Evolutionary conservation across 1,284 basidiomycete genomes (phyloP).

Genomic region (Austropuccinia psidii): DNA sequence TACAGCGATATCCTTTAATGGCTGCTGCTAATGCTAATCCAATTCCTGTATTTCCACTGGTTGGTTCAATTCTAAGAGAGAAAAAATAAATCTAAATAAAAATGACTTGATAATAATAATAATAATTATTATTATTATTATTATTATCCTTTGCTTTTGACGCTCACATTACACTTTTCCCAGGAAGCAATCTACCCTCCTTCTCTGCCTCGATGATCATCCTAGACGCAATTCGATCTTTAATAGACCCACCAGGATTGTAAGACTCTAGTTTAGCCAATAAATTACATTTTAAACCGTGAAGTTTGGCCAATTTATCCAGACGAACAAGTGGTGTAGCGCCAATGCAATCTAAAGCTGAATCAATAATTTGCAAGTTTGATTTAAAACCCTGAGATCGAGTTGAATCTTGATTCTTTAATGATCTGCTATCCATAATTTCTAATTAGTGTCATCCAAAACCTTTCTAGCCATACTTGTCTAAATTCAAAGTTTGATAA

Average conservation of each 20-base stretch:
- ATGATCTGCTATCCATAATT: neutral
- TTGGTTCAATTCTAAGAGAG: slow-evolving; percentile 46
- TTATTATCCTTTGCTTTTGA: neutral
- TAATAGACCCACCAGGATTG: slow-evolving; percentile 86
- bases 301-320: slow-evolving; percentile 64
- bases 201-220: slow-evolving; percentile 90
- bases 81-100: neutral
- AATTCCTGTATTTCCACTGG: slow-evolving; percentile 86
- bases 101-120: neutral
- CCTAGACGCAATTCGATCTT: slow-evolving; percentile 69
- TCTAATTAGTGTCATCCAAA: no score
- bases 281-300: slow-evolving; percentile 86
- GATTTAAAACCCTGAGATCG: neutral
- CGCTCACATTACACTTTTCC: slow-evolving; percentile 66
- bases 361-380: slow-evolving; percentile 57
- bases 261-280: slow-evolving; percentile 86
- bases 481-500: neutral
- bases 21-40: slow-evolving; percentile 40
- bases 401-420: neutral
- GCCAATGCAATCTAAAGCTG: slow-evolving; percentile 74
- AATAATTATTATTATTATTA: neutral
- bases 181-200: slow-evolving; percentile 74
- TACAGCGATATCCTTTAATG: slow-evolving; percentile 54
- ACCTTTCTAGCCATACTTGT: no score
- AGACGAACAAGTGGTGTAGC: slow-evolving; percentile 83